Evolutionary conservation across 2,329 filamentous ascomycete species (phyloP), one percentile per base, ranked within the genome.

Genomic region (Gyromitra esculenta): DNA sequence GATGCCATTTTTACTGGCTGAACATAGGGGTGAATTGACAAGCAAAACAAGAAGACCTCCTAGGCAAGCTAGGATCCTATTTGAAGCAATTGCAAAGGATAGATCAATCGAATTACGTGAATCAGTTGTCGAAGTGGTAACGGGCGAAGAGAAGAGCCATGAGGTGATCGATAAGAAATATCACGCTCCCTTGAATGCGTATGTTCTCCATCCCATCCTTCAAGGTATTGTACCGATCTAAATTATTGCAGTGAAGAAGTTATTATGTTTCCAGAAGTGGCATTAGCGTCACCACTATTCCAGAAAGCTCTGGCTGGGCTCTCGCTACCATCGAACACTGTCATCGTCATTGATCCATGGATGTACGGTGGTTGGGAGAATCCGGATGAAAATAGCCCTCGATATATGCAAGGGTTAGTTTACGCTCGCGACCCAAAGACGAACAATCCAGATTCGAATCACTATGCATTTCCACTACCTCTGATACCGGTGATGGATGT

Each of bases 1-100:
- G 77, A 81, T 89, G 5, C 86, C 86, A n/a, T 91, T 90, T 81
- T 83, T 89, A 18, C 89, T 90, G 65, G 90, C 89, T 48, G 90
- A 91, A 81, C 86, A 89, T 72, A 83, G 84, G 39, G 82, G 81
- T 21, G 82, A 81, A 78, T 80, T 81, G 3, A 78, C 84, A 15
- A 77, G 83, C 21, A 82, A 82, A 8, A 84, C 84, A 1, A 83
- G 83, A 62, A 84, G 86, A 21, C 83, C 87, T 6, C 83, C 86
- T 0, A 85, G 87, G 67, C 84, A 84, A 71, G 83, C 86, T 48
- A 84, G 84, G 79, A 85, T 88, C 72, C 80, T 73, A 62, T 77
- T 56, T 60, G 80, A 81, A 48, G 64, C 69, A 54, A 76, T 80
- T 77, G 68, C 76, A 43, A 75, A 69, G 41, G 79, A 80, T 57